Conservation (phyloP, 495 filamentous ascomycete genomes). For the Penicillium antarcticum region DNA sequence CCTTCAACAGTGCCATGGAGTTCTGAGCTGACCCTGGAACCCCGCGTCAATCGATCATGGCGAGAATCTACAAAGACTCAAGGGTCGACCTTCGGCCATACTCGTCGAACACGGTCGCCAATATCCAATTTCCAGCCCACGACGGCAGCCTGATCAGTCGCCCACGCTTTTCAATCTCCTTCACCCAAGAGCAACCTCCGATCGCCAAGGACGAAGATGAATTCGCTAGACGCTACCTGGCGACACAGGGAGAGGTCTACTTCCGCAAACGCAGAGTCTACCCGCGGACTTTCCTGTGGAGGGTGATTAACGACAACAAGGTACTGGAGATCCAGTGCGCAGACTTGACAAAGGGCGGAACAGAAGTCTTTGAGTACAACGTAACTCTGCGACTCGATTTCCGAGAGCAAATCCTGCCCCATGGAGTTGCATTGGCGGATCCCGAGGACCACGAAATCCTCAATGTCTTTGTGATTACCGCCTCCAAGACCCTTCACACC, state of each 20-base stretch:
- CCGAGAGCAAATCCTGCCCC: slow-evolving; percentile 62
- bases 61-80: slow-evolving; percentile 77
- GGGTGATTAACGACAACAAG: slow-evolving; percentile 75
- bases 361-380: slow-evolving; percentile 61
- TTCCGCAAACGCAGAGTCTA: slow-evolving; percentile 70
- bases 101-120: slow-evolving; percentile 62
- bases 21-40: slow-evolving; percentile 28
- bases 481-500: slow-evolving; percentile 72
- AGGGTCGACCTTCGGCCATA: slow-evolving; percentile 77
- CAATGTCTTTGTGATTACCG: slow-evolving; percentile 77
- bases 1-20: slow-evolving; percentile 34
- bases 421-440: slow-evolving; percentile 79
- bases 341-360: slow-evolving; percentile 71
- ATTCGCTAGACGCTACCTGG: slow-evolving; percentile 68
- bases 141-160: slow-evolving; percentile 37
- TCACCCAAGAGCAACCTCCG: slow-evolving; percentile 31
- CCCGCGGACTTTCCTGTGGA: slow-evolving; percentile 86
- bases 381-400: slow-evolving; percentile 76
- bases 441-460: slow-evolving; percentile 72
- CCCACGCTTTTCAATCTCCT: slow-evolving; percentile 43
- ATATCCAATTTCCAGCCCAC: slow-evolving; percentile 67
- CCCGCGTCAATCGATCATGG: slow-evolving; percentile 36
- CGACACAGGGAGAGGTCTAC: slow-evolving; percentile 78
- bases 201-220: slow-evolving; percentile 67
- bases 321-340: slow-evolving; percentile 78